phyloP scores from a whole-genome alignment of 2,329 filamentous ascomycete species.

The Grosmannia huntii region DNA sequence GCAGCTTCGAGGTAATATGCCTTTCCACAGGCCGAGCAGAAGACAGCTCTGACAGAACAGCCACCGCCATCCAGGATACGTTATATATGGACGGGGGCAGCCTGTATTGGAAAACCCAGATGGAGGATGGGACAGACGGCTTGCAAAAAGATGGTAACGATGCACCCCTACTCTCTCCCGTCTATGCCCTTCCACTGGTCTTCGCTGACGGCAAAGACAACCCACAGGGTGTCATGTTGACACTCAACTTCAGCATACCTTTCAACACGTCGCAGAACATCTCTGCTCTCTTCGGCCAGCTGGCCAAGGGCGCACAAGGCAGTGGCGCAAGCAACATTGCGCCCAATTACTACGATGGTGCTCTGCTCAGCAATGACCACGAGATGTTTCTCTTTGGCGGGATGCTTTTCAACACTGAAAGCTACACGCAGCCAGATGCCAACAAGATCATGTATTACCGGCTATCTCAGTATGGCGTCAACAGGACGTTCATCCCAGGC shows the following conservation, averaged over 20 bases:
- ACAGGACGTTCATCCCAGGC: slow-evolving; percentile 27
- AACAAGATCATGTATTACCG: slow-evolving; percentile 38
- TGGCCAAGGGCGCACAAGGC: slow-evolving; percentile 33
- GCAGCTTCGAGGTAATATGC: slow-evolving; percentile 26
- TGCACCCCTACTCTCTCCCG: neutral
- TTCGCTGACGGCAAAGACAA: slow-evolving; percentile 30
- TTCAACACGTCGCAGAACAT: slow-evolving; percentile 43
- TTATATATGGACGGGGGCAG: slow-evolving; percentile 53
- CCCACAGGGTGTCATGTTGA: slow-evolving; percentile 37
- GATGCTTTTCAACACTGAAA: slow-evolving; percentile 23
- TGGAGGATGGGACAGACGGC: slow-evolving; percentile 27
- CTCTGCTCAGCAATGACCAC: slow-evolving; percentile 50
- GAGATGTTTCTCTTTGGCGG: slow-evolving; percentile 56
- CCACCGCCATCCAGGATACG: slow-evolving; percentile 44
- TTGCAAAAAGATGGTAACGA: slow-evolving; percentile 28
- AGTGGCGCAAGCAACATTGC: slow-evolving; percentile 35
- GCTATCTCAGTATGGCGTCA: slow-evolving; percentile 35
- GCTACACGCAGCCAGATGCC: slow-evolving; percentile 24
- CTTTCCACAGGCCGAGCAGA: neutral
- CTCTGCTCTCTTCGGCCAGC: slow-evolving; percentile 33
- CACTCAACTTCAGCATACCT: slow-evolving; percentile 42
- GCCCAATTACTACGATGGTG: slow-evolving; percentile 48
- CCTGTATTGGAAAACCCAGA: slow-evolving; percentile 38
- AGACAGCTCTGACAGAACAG: slow-evolving; percentile 21
- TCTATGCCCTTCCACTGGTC: neutral